These are phyloP conservation scores for Leccinum pellstonianum DNA, from an alignment of 768 basidiomycete species.

Conservation along the genomic window DNA sequence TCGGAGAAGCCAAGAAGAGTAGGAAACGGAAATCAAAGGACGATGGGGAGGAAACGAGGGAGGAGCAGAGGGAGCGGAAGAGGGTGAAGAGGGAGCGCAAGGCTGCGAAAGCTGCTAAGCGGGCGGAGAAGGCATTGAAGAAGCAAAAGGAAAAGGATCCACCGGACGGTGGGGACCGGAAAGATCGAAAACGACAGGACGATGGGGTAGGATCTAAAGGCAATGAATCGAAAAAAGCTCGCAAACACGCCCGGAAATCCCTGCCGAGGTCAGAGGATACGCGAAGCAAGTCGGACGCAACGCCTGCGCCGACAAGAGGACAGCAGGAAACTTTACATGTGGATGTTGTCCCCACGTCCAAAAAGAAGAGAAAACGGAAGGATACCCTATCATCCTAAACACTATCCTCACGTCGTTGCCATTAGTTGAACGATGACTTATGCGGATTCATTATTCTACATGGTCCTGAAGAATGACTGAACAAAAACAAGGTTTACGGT, in stretches of 20 bases:
- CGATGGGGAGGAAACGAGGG: conserved; percentile 15
- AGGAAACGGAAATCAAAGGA: conserved; percentile 15
- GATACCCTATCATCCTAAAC: conserved; percentile 13
- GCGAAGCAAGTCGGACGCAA: not conserved
- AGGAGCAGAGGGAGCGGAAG: conserved; percentile 24
- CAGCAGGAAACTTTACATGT: conserved; percentile 8
- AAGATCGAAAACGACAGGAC: not conserved
- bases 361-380: conserved; percentile 26
- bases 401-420: not conserved
- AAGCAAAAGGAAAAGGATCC: not conserved
- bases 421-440: conserved; percentile 9
- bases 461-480: conserved; percentile 18
- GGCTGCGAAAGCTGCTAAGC: conserved; percentile 18
- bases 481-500: conserved; percentile 13
- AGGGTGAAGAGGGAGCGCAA: conserved; percentile 24
- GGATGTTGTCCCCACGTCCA: not conserved
- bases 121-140: conserved; percentile 1
- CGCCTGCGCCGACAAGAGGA: not conserved
- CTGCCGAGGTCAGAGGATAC: conserved; percentile 8
- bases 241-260: conserved; percentile 8
- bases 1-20: not conserved
- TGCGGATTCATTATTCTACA: conserved; percentile 27
- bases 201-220: not conserved
- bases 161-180: not conserved
- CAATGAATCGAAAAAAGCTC: conserved; percentile 8